Evolutionary conservation across 73 alveolate species (phyloP).

Genomic region (Uronychia setigera): DNA sequence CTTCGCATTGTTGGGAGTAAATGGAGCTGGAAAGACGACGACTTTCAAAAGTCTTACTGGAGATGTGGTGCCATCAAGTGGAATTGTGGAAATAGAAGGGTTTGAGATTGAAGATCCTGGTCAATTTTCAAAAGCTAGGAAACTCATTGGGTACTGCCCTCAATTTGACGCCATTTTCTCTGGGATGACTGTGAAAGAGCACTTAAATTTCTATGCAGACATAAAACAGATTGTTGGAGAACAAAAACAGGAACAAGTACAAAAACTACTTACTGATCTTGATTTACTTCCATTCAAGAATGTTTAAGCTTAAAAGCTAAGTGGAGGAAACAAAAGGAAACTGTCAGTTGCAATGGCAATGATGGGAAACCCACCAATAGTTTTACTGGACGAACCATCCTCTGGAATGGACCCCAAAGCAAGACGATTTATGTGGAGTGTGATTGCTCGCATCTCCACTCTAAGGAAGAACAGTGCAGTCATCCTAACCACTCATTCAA

Average conservation of each 20-base stretch:
- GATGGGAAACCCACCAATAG: constrained; percentile 83
- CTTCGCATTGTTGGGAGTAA: constrained; percentile 93
- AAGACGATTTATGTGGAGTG: constrained; percentile 86
- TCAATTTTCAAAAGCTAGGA: constrained; percentile 69
- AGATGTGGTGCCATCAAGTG: constrained; percentile 53
- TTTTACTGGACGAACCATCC: constrained; percentile 84
- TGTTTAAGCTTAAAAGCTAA: constrained; percentile 66
- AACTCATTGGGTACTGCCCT: constrained; percentile 91
- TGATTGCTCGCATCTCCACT: constrained; percentile 70
- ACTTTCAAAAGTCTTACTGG: constrained; percentile 89
- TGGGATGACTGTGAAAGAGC: constrained; percentile 83
- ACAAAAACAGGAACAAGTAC: constrained; percentile 39
- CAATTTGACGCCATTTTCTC: constrained; percentile 86
- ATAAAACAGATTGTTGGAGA: constrained; percentile 69
- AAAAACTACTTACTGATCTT: constrained; percentile 65
- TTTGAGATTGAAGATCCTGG: constrained; percentile 47
- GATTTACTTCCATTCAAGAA: constrained; percentile 67
- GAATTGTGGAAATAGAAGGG: constrained; percentile 25
- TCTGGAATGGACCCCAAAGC: constrained; percentile 93
- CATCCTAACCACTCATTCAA: constrained; percentile 51
- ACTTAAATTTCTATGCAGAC: constrained; percentile 72
- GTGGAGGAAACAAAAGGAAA: constrained; percentile 96
- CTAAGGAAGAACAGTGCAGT: constrained; percentile 68
- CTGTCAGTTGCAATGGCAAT: constrained; percentile 82
- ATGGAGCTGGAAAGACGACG: constrained; percentile 98